Evolutionary conservation across 2,329 filamentous ascomycete genomes (phyloP), one percentile per base, ranked within the genome.

Genomic region (Pseudogymnoascus sp.): DNA sequence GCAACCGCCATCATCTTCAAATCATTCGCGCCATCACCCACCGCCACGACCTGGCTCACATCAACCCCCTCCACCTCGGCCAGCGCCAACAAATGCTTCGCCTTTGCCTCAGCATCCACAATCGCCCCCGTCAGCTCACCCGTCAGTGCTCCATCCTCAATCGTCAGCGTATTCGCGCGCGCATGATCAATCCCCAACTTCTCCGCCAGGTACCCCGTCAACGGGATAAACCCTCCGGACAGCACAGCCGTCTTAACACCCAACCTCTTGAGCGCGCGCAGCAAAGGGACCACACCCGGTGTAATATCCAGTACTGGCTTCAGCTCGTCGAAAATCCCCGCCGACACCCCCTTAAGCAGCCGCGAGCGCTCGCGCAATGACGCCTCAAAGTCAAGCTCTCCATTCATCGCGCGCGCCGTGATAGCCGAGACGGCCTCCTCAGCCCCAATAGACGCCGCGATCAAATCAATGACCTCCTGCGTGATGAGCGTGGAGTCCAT

Each of bases 401-500:
- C 95, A 68, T 93, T 88, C 95, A 99, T 99, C 37, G 95, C 93
- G 36, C 92, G 88, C 65, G 88, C 88, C 0, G 95, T 99, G 69
- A 99, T 97, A 70, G 88, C 86, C 8, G 91, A 89, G 40, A 99
- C 93, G 70, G 90, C 80, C 62, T 86, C 86, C 69, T 91, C 86
- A n/a, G 96, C 83, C 61, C 91, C 90, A 1, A 96, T 85, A 38
- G 89, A 89, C 62, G 89, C 87, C 3, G 95, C 95, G 63, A 99
- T 88, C 71, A 97, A 87, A 75, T 99, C 95, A 73, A 99, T 97
- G 65, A 97, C 93, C 78, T 99, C 95, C 75, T 99, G 93, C 62
- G 93, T 89, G 74, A 99, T 97, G 65, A 99, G 83, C 0, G 95
- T 99, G 75, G 89, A 95, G 78, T 99, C 95, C 95, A 99, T 99